Percentiles rank a stretch among this genome's conserved stretches.
phyloP scores from a whole-genome alignment of 805 yeast genomes.

The Candida ulmi region DNA sequence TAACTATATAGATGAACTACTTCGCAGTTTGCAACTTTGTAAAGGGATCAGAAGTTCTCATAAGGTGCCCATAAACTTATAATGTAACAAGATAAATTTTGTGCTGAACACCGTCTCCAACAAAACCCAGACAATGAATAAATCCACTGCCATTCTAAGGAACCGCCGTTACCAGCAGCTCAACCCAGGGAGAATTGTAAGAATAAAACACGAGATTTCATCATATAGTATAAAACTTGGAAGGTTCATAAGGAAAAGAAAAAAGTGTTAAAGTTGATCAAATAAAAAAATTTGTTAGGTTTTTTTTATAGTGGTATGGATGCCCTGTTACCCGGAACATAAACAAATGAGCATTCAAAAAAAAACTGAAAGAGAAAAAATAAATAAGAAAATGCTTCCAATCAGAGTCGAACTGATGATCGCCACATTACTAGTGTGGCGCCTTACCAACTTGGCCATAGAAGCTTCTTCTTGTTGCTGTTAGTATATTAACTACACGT shows the following conservation, averaged over 20 bases:
- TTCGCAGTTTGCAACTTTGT: neutral
- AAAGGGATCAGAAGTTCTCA: conserved; percentile 25
- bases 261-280: neutral
- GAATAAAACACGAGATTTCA: conserved; percentile 26
- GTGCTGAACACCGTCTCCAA: conserved; percentile 26
- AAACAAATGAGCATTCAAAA: neutral
- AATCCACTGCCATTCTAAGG: conserved; percentile 15
- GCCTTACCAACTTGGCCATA: conserved; percentile 71
- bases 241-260: conserved; percentile 21
- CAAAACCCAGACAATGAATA: conserved; percentile 21
- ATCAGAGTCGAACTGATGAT: conserved; percentile 76
- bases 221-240: conserved; percentile 29
- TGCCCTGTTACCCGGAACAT: neutral
- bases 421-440: conserved; percentile 81
- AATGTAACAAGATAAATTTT: conserved; percentile 25
- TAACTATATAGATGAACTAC: neutral
- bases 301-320: neutral
- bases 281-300: conserved; percentile 1
- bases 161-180: conserved; percentile 11
- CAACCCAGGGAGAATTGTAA: conserved; percentile 24
- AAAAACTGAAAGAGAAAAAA: neutral
- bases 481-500: neutral
- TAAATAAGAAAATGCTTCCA: conserved; percentile 40
- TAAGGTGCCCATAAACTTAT: conserved; percentile 14
- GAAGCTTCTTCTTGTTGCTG: conserved; percentile 26